These are phyloP conservation scores for Talaromyces wortmannii DNA, from an alignment of 495 filamentous ascomycete genomes.

Conservation along the genomic window DNA sequence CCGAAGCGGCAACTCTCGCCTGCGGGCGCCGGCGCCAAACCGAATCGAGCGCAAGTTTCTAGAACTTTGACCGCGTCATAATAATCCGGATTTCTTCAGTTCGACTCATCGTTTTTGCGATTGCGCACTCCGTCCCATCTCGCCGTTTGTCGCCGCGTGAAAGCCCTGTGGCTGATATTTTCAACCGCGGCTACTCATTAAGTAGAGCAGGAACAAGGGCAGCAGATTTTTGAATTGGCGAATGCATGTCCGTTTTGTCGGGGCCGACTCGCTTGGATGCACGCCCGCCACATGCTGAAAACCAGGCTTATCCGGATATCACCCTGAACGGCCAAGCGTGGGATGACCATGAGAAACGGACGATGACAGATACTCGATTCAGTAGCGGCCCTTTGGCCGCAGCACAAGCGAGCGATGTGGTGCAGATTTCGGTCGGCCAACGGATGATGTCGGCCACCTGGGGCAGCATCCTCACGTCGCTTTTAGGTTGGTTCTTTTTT, in stretches of 20 bases:
- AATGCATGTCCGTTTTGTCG: conserved; percentile 14
- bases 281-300: conserved; percentile 2
- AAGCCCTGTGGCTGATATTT: too few species aligned
- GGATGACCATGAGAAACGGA: conserved; percentile 2
- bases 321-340: not conserved
- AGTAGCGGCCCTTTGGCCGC: not conserved
- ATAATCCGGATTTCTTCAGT: not conserved
- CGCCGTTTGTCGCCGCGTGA: too few species aligned
- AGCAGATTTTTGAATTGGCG: not conserved
- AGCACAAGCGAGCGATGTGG: not conserved
- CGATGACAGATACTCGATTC: conserved; percentile 1
- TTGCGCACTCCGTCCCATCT: too few species aligned
- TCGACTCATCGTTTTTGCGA: not conserved
- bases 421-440: conserved; percentile 66
- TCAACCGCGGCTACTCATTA: too few species aligned
- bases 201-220: not conserved
- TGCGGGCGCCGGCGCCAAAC: not conserved
- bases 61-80: conserved; percentile 1
- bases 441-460: conserved; percentile 92
- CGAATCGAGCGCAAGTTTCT: not conserved
- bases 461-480: conserved; percentile 81
- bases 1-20: not conserved
- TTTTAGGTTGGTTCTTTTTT: conserved; percentile 62
- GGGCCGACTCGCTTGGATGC: not conserved
- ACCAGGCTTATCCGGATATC: not conserved